These are phyloP conservation scores for Vitis hybrid DNA, from an alignment of 177 flowering plant species.

Conservation along the genomic window DNA sequence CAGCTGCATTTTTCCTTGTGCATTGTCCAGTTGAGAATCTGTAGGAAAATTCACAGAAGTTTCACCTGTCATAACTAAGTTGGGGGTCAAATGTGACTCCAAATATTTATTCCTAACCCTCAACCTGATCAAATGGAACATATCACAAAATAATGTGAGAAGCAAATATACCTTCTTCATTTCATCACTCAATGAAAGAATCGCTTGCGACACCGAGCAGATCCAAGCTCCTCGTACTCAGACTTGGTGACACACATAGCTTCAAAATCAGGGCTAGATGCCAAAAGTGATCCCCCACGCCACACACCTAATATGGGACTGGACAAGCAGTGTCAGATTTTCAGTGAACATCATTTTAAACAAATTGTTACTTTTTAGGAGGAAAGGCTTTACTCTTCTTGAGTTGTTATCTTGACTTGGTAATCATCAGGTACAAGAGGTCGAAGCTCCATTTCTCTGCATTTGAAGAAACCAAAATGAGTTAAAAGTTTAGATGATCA, in stretches of 20 bases:
- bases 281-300: slow-evolving; percentile 97
- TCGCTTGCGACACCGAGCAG: slow-evolving; percentile 78
- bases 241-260: slow-evolving; percentile 90
- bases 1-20: no score
- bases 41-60: no score
- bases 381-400: slow-evolving; percentile 72
- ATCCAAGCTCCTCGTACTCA: slow-evolving; percentile 94
- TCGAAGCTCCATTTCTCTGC: slow-evolving; percentile 87
- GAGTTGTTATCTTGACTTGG: slow-evolving; percentile 78
- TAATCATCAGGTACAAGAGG: slow-evolving; percentile 90
- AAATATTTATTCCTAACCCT: no score
- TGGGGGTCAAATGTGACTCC: no score
- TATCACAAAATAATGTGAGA: no score
- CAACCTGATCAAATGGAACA: no score
- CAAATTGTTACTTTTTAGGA: not conserved
- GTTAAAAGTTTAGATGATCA: not conserved
- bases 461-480: slow-evolving; percentile 4
- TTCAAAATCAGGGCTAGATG: slow-evolving; percentile 95
- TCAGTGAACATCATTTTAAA: slow-evolving; percentile 5
- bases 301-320: slow-evolving; percentile 96
- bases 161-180: slow-evolving; percentile 3
- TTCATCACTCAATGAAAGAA: slow-evolving; percentile 63
- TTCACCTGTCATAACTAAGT: no score
- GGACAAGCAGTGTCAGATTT: slow-evolving; percentile 23
- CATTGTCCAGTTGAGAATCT: no score